Evolutionary conservation across 805 yeast genomes (phyloP), one percentile per base, ranked within the genome.

Genomic region (Tanozyma kutaoensis): DNA sequence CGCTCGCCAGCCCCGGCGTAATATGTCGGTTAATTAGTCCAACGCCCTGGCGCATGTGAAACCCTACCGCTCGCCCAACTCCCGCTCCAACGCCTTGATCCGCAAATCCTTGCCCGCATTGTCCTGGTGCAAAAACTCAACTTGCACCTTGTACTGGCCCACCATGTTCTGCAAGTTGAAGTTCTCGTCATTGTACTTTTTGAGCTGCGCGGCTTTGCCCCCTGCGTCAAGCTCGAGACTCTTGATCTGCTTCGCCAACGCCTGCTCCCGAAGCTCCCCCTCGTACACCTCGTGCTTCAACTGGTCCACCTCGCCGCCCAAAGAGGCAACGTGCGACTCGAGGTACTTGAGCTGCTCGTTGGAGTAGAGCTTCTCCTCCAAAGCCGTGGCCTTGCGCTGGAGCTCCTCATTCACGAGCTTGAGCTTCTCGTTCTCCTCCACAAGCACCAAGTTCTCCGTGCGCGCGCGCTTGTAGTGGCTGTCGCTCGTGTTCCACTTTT

Each of bases 351-450:
- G 62, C 39, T 73, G 76, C 22, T 65, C 64, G 15, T 63, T 56
- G 30, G 62, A 60, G 27, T 61, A 58, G 14, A 69, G 47, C 32
- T 68, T 66, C 2, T 50, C 54, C 36, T 74, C 74, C 15, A 69
- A 41, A 5, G 52, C 57, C 16, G 55, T 45, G 8, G 69, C 52
- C 36, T 69, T 67, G 11, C 33, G 30, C 28, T 53, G 60, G 34
- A 78, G 48, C 26, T 72, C 70, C 20, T 50, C 50, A 38, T 76
- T 72, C 32, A 61, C 63, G 34, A 62, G 73, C 15, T 66, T 68
- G 23, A 78, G 43, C 2, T 77, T 66, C 39, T 72, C 73, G 40
- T 75, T 77, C 42, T 79, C 91, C 46, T 79, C 82, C 14, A 58
- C 51, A 4, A 73, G 48, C 26, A 72, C 69, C 30, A 75, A 53